These are phyloP conservation scores for Fraxinus quadrangulata DNA, from an alignment of 257 asterid genomes.

Conservation along the genomic window DNA sequence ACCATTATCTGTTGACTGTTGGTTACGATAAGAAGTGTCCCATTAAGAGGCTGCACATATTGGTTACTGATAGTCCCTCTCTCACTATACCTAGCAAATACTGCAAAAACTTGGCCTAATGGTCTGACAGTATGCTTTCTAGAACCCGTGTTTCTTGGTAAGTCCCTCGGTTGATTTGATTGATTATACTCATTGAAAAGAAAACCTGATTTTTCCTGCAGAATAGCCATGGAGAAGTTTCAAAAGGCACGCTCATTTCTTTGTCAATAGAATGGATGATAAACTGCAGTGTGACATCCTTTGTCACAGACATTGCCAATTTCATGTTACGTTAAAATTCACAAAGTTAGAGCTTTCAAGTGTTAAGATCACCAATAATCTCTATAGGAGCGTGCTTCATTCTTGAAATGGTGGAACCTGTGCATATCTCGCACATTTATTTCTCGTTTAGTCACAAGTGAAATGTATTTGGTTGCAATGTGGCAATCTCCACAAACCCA, in stretches of 20 bases:
- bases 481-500: slow-evolving; percentile 92
- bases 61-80: not conserved
- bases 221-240: not conserved
- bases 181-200: not conserved
- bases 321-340: not conserved
- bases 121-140: not conserved
- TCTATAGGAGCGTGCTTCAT: slow-evolving; percentile 32
- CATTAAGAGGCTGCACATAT: not conserved
- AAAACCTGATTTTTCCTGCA: not conserved
- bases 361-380: slow-evolving; percentile 66
- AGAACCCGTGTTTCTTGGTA: no score
- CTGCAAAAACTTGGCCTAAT: not conserved
- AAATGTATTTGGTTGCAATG: slow-evolving; percentile 77
- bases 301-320: not conserved
- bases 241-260: not conserved
- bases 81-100: not conserved
- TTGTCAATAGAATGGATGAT: not conserved
- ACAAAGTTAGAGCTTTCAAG: not conserved
- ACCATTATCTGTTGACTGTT: no score
- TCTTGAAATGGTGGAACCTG: slow-evolving; percentile 87
- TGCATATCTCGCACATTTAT: slow-evolving; percentile 90
- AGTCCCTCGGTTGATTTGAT: no score
- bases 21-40: not conserved
- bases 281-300: not conserved
- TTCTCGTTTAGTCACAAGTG: slow-evolving; percentile 73